Conservation (phyloP, 2,329 filamentous ascomycete genomes). For the Aphanocladium album region DNA sequence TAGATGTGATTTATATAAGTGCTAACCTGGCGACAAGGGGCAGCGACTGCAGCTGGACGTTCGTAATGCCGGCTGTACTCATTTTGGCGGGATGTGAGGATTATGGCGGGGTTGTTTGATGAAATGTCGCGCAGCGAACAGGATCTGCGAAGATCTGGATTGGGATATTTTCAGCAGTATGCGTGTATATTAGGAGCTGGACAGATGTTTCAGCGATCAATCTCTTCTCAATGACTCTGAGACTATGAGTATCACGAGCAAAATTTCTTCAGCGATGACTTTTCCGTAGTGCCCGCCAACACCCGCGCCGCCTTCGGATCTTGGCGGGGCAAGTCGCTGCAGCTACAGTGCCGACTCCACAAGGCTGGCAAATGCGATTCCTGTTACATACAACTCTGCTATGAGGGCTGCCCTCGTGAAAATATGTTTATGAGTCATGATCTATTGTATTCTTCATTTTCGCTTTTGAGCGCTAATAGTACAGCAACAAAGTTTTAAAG, state of each 20-base stretch:
- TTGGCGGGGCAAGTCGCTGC: slow-evolving; percentile 1
- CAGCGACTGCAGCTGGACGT: slow-evolving; percentile 9
- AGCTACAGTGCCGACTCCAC: not conserved
- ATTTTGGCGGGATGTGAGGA: not conserved
- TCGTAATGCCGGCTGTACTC: slow-evolving; percentile 5
- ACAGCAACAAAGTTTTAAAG: not conserved
- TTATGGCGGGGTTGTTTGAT: not conserved
- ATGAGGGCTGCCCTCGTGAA: not conserved
- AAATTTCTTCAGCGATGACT: not conserved
- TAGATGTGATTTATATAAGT: too few relatives aligned
- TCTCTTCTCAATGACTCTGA: not conserved
- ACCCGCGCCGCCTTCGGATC: slow-evolving; percentile 2
- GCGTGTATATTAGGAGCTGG: not conserved
- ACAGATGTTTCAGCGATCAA: not conserved
- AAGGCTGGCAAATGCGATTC: not conserved
- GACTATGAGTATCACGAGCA: not conserved
- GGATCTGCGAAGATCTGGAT: not conserved
- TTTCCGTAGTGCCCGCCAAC: slow-evolving; percentile 1
- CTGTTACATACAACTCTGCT: not conserved
- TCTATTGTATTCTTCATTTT: not conserved
- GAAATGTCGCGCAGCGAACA: not conserved
- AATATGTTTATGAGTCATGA: not conserved
- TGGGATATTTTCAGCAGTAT: not conserved
- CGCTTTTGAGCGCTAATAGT: not conserved
- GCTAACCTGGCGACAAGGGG: slow-evolving; percentile 11